A percentile compares a stretch with the other conserved stretches of the same genome.
Conservation (phyloP, 2,329 filamentous ascomycete species). For the Furcasterigmium sp. region DNA sequence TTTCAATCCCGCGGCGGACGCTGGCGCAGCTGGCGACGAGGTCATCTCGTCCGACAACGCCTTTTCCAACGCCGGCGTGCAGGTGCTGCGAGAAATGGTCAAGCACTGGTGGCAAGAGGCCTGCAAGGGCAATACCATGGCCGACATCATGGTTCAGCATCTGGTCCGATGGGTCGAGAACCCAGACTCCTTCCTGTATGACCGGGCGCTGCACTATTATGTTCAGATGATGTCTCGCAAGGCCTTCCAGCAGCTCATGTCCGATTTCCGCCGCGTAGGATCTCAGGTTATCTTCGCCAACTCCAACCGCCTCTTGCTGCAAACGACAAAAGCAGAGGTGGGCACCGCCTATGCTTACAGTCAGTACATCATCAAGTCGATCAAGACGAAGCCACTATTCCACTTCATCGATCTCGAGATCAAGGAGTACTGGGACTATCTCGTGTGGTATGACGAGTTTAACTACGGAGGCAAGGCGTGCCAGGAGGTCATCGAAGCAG, state of each 20-base stretch:
- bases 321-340: constrained; percentile 95
- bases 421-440: constrained; percentile 98
- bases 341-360: constrained; percentile 96
- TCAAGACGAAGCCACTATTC: constrained; percentile 91
- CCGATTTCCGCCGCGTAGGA: constrained; percentile 89
- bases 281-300: constrained; percentile 95
- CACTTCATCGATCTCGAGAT: constrained; percentile 97
- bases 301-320: constrained; percentile 80
- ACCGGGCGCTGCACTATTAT: constrained; percentile 90
- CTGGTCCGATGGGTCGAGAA: constrained; percentile 96
- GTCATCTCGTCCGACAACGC: constrained; percentile 46
- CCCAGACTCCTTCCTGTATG: constrained; percentile 90
- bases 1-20: constrained; percentile 71
- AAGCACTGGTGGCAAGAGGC: constrained; percentile 98
- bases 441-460: constrained; percentile 98
- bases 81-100: constrained; percentile 94
- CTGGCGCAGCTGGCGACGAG: constrained; percentile 58
- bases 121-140: constrained; percentile 85
- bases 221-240: constrained; percentile 99
- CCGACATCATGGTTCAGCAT: constrained; percentile 95
- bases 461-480: constrained; percentile 97
- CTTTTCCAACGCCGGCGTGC: constrained; percentile 86
- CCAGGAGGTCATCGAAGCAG: constrained; percentile 67
- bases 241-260: constrained; percentile 94
- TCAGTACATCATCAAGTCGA: constrained; percentile 96